Percentiles rank a stretch among this genome's conserved stretches.
Conservation (phyloP, 805 yeast genomes). For the Metschnikowia similis region DNA sequence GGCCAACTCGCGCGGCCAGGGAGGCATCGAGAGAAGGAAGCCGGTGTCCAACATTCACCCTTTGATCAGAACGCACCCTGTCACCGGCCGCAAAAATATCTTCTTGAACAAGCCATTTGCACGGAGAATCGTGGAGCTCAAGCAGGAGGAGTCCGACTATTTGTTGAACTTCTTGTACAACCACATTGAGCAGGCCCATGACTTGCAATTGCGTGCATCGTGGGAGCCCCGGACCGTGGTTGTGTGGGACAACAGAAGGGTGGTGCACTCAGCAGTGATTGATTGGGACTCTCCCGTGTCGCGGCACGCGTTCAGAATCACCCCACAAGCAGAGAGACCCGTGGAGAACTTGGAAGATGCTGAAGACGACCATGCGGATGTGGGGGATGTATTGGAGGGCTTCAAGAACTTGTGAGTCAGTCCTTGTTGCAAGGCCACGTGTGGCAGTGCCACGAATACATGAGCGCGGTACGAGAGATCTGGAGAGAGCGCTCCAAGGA, state of each 20-base stretch:
- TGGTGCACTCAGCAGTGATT: conserved; percentile 62
- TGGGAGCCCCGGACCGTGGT: conserved; percentile 73
- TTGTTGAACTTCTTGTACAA: conserved; percentile 54
- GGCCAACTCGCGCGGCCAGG: conserved; percentile 44
- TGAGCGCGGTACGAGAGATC: too few relatives aligned
- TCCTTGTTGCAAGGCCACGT: too few relatives aligned
- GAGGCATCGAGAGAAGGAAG: conserved; percentile 64
- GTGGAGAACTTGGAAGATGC: conserved; percentile 38
- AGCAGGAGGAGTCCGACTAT: conserved; percentile 64
- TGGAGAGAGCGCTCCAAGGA: too few relatives aligned
- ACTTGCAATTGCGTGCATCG: conserved; percentile 62
- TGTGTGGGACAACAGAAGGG: conserved; percentile 75
- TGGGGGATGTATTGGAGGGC: conserved; percentile 15
- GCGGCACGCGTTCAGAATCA: conserved; percentile 71
- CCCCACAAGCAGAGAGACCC: conserved; percentile 73
- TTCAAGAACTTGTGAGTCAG: conserved; percentile 5
- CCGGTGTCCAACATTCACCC: conserved; percentile 66
- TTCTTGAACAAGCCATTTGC: conserved; percentile 60
- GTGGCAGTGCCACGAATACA: too few relatives aligned
- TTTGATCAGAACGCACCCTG: conserved; percentile 69
- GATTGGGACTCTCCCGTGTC: conserved; percentile 62
- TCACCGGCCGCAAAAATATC: conserved; percentile 55
- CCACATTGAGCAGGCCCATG: conserved; percentile 51
- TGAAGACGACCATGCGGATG: conserved; percentile 21
- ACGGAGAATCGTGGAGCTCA: conserved; percentile 65